phyloP scores from a whole-genome alignment of 768 basidiomycete species.

The Amanita rubescens region DNA sequence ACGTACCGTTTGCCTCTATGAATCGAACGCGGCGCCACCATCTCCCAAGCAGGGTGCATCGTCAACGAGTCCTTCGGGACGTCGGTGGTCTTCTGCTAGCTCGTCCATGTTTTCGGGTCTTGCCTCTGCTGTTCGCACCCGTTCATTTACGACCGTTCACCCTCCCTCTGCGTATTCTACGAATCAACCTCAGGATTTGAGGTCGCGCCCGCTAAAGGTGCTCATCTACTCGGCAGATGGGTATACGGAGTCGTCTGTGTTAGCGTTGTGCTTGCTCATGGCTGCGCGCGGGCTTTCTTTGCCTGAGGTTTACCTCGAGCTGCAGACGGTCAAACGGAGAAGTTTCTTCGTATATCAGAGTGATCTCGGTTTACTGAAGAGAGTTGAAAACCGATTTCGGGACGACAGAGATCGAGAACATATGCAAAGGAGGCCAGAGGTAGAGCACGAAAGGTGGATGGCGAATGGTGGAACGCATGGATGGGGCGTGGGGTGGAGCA shows the following conservation, averaged over 20 bases:
- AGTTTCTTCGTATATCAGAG: slow-evolving; percentile 89
- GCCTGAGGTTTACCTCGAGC: slow-evolving; percentile 87
- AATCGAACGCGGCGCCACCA: slow-evolving; percentile 1
- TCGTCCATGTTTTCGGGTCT: slow-evolving; percentile 15
- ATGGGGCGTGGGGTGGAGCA: slow-evolving; percentile 6
- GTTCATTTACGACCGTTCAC: slow-evolving; percentile 28
- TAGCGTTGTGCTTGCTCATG: slow-evolving; percentile 87
- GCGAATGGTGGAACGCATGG: slow-evolving; percentile 11
- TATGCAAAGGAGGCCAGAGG: slow-evolving; percentile 18
- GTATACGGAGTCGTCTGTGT: slow-evolving; percentile 88
- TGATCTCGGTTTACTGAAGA: slow-evolving; percentile 67
- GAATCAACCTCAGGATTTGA: slow-evolving; percentile 22
- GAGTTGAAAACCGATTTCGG: slow-evolving; percentile 49
- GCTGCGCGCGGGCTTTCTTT: slow-evolving; percentile 54
- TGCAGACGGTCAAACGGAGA: slow-evolving; percentile 73
- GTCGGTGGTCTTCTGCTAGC: slow-evolving; percentile 37
- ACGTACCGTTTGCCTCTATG: slow-evolving; percentile 9
- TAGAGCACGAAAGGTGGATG: slow-evolving; percentile 11
- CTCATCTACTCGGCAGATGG: slow-evolving; percentile 81
- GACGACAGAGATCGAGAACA: slow-evolving; percentile 35
- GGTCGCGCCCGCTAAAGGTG: slow-evolving; percentile 61
- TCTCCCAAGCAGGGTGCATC: slow-evolving; percentile 7
- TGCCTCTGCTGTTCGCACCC: slow-evolving; percentile 19
- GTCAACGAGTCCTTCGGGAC: slow-evolving; percentile 13
- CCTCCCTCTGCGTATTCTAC: slow-evolving; percentile 15